These are phyloP conservation scores for Dactylella cylindrospora DNA, from an alignment of 2,329 filamentous ascomycete species.

Conservation along the genomic window DNA sequence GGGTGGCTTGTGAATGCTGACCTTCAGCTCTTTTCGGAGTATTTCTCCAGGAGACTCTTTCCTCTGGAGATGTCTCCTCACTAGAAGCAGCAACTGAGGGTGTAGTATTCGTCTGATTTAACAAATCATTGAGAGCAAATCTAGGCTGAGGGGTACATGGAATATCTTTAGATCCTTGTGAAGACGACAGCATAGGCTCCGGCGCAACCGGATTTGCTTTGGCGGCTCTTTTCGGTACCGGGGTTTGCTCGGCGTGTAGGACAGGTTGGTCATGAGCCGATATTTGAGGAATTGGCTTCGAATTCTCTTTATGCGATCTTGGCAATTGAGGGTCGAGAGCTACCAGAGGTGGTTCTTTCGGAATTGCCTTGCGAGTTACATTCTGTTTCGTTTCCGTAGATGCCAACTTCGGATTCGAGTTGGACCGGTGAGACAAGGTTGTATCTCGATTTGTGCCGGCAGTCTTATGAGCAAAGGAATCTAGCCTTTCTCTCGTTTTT, in stretches of 20 bases:
- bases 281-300: not conserved
- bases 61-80: constrained; percentile 58
- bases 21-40: constrained; percentile 40
- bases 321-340: constrained; percentile 20
- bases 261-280: not conserved
- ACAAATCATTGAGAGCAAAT: constrained; percentile 32
- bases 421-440: not conserved
- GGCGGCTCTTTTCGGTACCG: constrained; percentile 1
- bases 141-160: constrained; percentile 40
- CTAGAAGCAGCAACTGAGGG: constrained; percentile 20
- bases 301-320: constrained; percentile 10
- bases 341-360: constrained; percentile 3
- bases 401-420: constrained; percentile 3
- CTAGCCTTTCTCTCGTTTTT: constrained; percentile 26
- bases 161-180: constrained; percentile 16
- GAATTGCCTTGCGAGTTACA: not conserved
- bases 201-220: not conserved
- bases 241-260: constrained; percentile 3
- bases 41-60: constrained; percentile 63
- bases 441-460: constrained; percentile 4
- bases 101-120: constrained; percentile 32
- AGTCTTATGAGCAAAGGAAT: constrained; percentile 20
- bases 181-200: not conserved
- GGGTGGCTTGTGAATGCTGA: constrained; percentile 51
- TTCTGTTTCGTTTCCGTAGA: not conserved